A percentile compares a stretch with the other conserved stretches of the same genome.
Conservation (phyloP, 495 filamentous ascomycete species). For the Baudoinia panamericana region DNA sequence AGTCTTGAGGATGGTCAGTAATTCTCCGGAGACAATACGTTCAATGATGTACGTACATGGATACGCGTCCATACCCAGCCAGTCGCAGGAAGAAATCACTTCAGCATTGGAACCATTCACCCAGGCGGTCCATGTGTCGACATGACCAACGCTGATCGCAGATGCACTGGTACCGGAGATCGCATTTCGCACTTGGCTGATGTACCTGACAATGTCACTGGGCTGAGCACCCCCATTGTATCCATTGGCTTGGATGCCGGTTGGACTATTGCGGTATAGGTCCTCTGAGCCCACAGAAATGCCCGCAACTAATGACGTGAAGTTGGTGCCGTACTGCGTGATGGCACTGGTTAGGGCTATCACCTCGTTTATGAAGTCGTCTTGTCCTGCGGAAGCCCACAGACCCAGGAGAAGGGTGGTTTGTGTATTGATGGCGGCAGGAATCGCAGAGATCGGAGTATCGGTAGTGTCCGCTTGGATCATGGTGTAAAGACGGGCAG, state of each 20-base stretch:
- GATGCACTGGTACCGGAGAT: constrained; percentile 47
- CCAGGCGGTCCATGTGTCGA: constrained; percentile 62
- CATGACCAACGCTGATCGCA: constrained; percentile 57
- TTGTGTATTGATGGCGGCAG: constrained; percentile 60
- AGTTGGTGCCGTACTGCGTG: constrained; percentile 44
- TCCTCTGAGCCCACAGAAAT: constrained; percentile 89
- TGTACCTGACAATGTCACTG: constrained; percentile 47
- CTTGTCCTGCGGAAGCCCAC: constrained; percentile 58
- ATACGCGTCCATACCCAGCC: constrained; percentile 58
- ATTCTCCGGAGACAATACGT: too few species aligned
- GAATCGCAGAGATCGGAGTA: constrained; percentile 54
- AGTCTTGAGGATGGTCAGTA: too few species aligned
- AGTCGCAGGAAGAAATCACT: constrained; percentile 61
- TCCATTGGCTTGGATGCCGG: constrained; percentile 39
- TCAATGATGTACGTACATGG: too few species aligned
- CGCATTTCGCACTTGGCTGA: constrained; percentile 46
- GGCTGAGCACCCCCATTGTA: constrained; percentile 41
- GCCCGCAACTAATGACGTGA: constrained; percentile 56
- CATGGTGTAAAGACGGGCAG: constrained; percentile 54
- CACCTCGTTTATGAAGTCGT: constrained; percentile 53
- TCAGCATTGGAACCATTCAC: constrained; percentile 57
- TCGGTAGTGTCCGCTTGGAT: constrained; percentile 48
- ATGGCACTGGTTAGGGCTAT: constrained; percentile 53
- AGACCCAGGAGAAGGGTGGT: constrained; percentile 64
- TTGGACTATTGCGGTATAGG: constrained; percentile 65